Evolutionary conservation across 1,284 basidiomycete genomes (phyloP).

Genomic region (Cutaneotrichosporon arboriforme): DNA sequence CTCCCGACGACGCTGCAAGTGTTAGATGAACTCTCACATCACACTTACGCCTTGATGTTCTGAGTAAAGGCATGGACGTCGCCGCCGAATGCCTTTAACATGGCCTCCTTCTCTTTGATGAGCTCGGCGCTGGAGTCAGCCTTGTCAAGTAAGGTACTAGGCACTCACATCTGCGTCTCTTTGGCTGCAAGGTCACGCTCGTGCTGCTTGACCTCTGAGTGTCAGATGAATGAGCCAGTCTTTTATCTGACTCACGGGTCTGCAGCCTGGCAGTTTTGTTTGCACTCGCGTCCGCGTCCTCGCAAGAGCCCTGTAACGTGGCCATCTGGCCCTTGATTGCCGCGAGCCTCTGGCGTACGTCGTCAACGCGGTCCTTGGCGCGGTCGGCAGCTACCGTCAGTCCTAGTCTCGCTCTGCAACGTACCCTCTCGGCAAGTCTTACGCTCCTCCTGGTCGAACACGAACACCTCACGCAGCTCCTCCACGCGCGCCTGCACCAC

Average conservation of each 20-base stretch:
- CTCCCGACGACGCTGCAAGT: background rate
- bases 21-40: background rate
- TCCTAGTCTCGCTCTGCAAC: no score
- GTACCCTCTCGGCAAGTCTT: no score
- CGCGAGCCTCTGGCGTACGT: background rate
- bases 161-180: background rate
- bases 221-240: background rate
- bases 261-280: background rate
- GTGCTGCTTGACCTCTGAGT: background rate
- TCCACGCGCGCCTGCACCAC: no score
- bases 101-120: background rate
- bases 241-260: background rate
- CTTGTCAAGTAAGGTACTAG: background rate
- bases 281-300: background rate
- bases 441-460: no score
- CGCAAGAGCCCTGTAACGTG: no score
- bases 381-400: no score
- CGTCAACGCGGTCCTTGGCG: no score
- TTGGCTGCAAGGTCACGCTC: background rate
- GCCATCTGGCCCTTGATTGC: background rate
- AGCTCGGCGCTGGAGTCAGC: background rate
- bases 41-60: background rate
- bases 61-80: background rate
- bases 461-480: no score
- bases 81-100: background rate